Evolutionary conservation across 345 rosid species (phyloP).

Genomic region (Eutrema yunnanense): DNA sequence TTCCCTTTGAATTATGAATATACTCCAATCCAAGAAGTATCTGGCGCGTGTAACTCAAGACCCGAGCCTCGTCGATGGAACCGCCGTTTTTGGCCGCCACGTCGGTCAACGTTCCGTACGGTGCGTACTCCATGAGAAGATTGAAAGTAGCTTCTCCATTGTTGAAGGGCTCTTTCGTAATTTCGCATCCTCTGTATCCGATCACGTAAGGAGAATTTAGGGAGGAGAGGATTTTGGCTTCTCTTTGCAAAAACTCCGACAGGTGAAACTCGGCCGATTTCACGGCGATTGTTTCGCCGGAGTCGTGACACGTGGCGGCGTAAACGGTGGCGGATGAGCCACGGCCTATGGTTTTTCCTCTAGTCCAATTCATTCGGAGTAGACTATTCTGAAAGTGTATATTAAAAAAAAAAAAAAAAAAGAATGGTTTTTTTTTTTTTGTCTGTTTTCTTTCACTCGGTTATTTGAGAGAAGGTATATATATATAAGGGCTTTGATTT

Average conservation of each 20-base stretch:
- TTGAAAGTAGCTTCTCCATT: conserved; percentile 37
- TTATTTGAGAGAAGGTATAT: conserved; percentile 1
- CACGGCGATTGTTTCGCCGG: conserved; percentile 55
- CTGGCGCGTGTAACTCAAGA: conserved; percentile 45
- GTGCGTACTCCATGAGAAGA: conserved; percentile 59
- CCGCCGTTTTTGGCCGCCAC: conserved; percentile 35
- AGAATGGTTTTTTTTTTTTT: not conserved
- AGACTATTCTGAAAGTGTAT: not conserved
- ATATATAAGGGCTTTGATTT: conserved; percentile 8
- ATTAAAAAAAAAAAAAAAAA: not conserved
- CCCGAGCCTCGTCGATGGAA: conserved; percentile 33
- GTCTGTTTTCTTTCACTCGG: conserved; percentile 19
- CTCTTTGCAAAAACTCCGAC: conserved; percentile 47
- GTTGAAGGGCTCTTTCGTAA: conserved; percentile 33
- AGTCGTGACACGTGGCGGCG: conserved; percentile 35
- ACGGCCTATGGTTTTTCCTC: conserved; percentile 53
- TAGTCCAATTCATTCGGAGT: conserved; percentile 57
- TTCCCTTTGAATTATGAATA: conserved; percentile 43
- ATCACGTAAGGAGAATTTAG: conserved; percentile 45
- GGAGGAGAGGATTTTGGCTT: conserved; percentile 46
- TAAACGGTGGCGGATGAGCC: conserved; percentile 77
- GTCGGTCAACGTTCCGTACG: conserved; percentile 48
- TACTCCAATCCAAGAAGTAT: conserved; percentile 53
- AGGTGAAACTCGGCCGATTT: conserved; percentile 44
- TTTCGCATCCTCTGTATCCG: conserved; percentile 51